A percentile compares a stretch with the other conserved stretches of the same genome.
Evolutionary conservation across 352 stramenopile genomes (phyloP).

Genomic region (Globisporangium nagaii): DNA sequence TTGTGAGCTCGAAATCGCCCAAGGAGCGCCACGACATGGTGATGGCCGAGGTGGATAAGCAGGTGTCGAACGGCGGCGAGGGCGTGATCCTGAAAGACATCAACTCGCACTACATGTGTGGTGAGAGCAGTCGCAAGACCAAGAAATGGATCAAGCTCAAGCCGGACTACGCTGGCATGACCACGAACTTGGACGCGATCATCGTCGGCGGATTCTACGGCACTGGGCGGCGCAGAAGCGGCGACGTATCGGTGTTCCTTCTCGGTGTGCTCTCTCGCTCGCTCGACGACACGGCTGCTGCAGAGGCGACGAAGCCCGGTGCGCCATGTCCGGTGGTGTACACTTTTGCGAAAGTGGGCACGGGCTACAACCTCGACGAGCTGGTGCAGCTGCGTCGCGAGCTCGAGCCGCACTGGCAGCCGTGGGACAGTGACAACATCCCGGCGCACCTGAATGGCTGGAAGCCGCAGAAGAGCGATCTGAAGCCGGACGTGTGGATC

Average conservation of each 20-base stretch:
- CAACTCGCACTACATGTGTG: constrained; percentile 87
- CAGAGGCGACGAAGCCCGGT: constrained; percentile 41
- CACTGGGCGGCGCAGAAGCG: constrained; percentile 63
- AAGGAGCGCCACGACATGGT: constrained; percentile 76
- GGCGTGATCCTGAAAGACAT: constrained; percentile 83
- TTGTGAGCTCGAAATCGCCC: constrained; percentile 65
- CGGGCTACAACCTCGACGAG: constrained; percentile 80
- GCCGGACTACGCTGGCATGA: constrained; percentile 84
- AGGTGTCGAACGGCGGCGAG: constrained; percentile 71
- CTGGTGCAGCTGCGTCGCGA: constrained; percentile 65
- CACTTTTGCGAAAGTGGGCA: constrained; percentile 78
- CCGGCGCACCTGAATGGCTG: constrained; percentile 71
- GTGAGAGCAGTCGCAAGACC: constrained; percentile 66
- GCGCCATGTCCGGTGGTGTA: constrained; percentile 57
- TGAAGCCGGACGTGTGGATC: constrained; percentile 81
- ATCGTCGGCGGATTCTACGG: constrained; percentile 84
- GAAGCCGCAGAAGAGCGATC: constrained; percentile 67
- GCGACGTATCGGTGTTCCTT: constrained; percentile 80
- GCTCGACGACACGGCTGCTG: constrained; percentile 42
- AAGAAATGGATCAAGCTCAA: constrained; percentile 88
- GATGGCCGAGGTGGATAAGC: constrained; percentile 74
- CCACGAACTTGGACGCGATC: constrained; percentile 70
- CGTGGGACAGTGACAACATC: constrained; percentile 66
- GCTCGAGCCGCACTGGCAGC: constrained; percentile 73
- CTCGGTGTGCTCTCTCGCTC: constrained; percentile 59